Evolutionary conservation across 768 basidiomycete species (phyloP), one percentile per base, ranked within the genome.

Genomic region (Pisolithus sp.): DNA sequence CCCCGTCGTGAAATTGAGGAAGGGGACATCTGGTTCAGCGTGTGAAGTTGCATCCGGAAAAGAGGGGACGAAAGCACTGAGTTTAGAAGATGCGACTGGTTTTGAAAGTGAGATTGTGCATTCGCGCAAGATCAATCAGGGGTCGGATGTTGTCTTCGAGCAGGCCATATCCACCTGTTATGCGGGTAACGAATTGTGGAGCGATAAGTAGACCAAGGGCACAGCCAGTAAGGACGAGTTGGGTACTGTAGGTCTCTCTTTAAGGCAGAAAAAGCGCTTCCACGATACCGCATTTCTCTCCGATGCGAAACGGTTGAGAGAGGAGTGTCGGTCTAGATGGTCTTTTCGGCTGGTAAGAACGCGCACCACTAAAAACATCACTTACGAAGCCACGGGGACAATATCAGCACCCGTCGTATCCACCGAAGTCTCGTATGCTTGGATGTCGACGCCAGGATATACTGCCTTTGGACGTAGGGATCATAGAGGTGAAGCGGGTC

Each of bases 381-480:
- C 86, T 60, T 61, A 87, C 85, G 83, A 86, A 21, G 63, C 51
- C 3, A 86, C 66, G 17, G 74, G 71, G 13, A 61, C 43, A 7
- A 87, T 75, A 48, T 86, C 82, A 7, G 76, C 70, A 45, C 77
- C 75, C 13, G 64, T 66, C 50, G 55, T 51, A 52, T 78, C 69
- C 8, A 77, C 62, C 0, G 70, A 61, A 49, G 64, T 51, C 28
- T 78, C 78, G 59, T 94, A 97, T 0, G 83, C 83, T 3, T 77
- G 70, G 17, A 91, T 71, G 58, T 96, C 93, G 54, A 99, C 93
- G 0, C 93, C 93, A 1, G 96, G 96, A 65, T 97, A 93, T n/a
- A 97, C 83, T n/a, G 96, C 71, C 98, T 73, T 75, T 3, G 87
- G 91, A n/a, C 0, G 68, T 72, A 21, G 73, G 71, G 1, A 49